Percentiles rank a stretch among this genome's conserved stretches.
Conservation (phyloP, 441 rosid species). For the Omphalea diandra region DNA sequence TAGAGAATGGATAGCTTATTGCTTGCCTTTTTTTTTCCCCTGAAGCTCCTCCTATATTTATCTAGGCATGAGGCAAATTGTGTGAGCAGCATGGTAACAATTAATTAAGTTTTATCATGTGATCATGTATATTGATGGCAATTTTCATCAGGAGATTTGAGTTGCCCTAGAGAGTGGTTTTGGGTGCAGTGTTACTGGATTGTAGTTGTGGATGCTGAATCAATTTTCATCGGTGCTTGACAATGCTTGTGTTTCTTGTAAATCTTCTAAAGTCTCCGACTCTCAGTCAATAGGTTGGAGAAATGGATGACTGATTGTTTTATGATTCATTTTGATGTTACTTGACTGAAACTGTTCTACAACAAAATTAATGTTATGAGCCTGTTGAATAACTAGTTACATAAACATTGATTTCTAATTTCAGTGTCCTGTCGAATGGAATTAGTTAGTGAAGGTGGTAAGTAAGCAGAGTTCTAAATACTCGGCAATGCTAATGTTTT, state of each 20-base stretch:
- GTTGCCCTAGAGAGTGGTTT: neutral
- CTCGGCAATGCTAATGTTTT: neutral
- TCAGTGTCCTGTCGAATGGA: conserved; percentile 1
- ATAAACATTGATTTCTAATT: neutral
- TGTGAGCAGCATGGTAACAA: neutral
- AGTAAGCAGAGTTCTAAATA: neutral
- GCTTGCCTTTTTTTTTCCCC: neutral
- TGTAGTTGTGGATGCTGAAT: neutral
- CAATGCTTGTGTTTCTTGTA: neutral
- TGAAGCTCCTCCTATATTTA: neutral
- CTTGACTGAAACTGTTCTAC: neutral
- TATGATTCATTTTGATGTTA: neutral
- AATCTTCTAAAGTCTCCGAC: neutral
- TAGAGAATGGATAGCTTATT: neutral
- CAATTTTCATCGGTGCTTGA: neutral
- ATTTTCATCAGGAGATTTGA: neutral
- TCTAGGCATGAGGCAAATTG: neutral
- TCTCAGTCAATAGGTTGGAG: neutral
- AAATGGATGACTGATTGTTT: neutral
- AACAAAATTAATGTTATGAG: neutral
- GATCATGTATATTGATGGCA: neutral
- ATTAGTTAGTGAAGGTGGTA: neutral
- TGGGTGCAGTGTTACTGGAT: neutral
- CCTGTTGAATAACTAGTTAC: neutral
- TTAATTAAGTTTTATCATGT: neutral